A percentile compares a stretch with the other conserved stretches of the same genome.
phyloP scores from a whole-genome alignment of 495 filamentous ascomycete species.

The Penicillium simplicissimum region DNA sequence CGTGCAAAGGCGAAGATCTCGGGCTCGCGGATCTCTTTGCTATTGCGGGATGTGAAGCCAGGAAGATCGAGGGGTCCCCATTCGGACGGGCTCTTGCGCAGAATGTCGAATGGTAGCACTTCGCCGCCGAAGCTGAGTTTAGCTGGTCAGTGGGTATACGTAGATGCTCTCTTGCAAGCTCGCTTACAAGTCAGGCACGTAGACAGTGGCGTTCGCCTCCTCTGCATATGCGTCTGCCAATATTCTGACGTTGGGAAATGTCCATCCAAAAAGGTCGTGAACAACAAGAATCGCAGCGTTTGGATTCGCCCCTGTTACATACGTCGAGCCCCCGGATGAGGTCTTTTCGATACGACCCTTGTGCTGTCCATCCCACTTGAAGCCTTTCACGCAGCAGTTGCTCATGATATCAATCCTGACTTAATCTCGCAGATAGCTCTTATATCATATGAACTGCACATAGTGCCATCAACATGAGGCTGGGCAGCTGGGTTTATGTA shows the following conservation, averaged over 20 bases:
- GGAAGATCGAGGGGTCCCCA: slow-evolving; percentile 40
- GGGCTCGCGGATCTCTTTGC: slow-evolving; percentile 48
- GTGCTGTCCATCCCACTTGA: slow-evolving; percentile 51
- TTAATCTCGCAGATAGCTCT: neutral
- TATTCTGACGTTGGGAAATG: slow-evolving; percentile 44
- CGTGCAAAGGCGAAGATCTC: slow-evolving; percentile 54
- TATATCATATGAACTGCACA: neutral
- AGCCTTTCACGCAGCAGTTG: slow-evolving; percentile 29
- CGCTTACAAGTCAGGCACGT: slow-evolving; percentile 47
- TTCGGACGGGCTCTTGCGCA: slow-evolving; percentile 29
- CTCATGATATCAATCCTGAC: neutral
- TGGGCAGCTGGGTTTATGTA: neutral
- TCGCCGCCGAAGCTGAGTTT: slow-evolving; percentile 36
- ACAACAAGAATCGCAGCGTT: slow-evolving; percentile 46
- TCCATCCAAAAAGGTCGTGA: slow-evolving; percentile 55
- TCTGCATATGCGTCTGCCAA: slow-evolving; percentile 52
- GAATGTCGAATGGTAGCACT: slow-evolving; percentile 35
- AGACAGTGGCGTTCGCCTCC: slow-evolving; percentile 51
- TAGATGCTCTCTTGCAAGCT: neutral
- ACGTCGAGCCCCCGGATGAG: slow-evolving; percentile 37
- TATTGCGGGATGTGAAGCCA: slow-evolving; percentile 38
- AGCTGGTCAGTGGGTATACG: neutral
- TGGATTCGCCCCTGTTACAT: slow-evolving; percentile 41
- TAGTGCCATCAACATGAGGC: neutral
- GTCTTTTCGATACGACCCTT: slow-evolving; percentile 34